These are phyloP conservation scores for Calonectria honghensis DNA, from an alignment of 2,329 filamentous ascomycete species.

Conservation along the genomic window DNA sequence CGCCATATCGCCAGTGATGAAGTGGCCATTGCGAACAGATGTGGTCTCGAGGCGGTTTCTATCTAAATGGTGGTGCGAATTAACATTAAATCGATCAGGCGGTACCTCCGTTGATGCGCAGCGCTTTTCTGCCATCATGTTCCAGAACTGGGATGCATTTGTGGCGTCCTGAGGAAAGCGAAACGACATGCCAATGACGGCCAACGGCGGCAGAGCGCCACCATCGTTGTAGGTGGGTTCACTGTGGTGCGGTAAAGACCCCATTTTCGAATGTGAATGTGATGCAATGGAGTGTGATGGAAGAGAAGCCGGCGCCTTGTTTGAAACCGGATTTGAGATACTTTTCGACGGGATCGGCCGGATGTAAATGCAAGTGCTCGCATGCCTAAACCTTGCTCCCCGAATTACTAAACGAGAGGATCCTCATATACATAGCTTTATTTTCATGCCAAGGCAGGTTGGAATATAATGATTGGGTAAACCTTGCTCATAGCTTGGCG, in stretches of 20 bases:
- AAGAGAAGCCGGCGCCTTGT: background rate
- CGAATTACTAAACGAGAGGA: background rate
- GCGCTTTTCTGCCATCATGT: conserved; percentile 18
- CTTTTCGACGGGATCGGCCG: background rate
- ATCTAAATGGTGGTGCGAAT: conserved; percentile 4
- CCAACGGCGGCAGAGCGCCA: background rate
- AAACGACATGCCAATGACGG: conserved; percentile 20
- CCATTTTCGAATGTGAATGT: background rate
- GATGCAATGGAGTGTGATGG: background rate
- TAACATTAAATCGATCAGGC: conserved; percentile 15
- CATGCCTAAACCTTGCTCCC: background rate
- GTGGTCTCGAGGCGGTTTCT: conserved; percentile 15
- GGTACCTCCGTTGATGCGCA: conserved; percentile 20
- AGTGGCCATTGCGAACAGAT: conserved; percentile 3
- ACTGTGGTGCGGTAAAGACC: conserved; percentile 10
- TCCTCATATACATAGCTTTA: background rate
- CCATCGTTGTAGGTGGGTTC: conserved; percentile 20
- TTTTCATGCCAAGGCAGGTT: background rate
- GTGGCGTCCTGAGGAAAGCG: conserved; percentile 19
- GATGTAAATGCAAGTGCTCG: background rate
- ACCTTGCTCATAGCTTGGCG: background rate
- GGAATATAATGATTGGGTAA: background rate
- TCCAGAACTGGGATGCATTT: conserved; percentile 18
- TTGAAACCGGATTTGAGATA: background rate
- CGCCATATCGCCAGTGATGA: conserved; percentile 4